These are phyloP conservation scores for Prunus salicina DNA, from an alignment of 306 rosid genomes.

Conservation along the genomic window DNA sequence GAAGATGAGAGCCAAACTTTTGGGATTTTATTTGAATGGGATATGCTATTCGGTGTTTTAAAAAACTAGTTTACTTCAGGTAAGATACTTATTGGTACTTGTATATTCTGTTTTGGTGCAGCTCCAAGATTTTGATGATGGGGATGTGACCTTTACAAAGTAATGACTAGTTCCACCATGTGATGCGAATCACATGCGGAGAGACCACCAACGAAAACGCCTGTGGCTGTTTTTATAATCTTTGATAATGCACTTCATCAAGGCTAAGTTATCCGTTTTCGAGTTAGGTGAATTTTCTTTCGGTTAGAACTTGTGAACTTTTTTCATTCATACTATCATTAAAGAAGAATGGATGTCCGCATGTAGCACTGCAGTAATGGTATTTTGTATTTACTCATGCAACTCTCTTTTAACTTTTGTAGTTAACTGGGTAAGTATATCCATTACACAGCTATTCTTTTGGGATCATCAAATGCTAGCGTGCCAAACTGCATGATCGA, in stretches of 20 bases:
- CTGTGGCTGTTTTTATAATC: not conserved
- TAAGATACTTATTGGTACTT: not conserved
- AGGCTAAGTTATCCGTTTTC: not conserved
- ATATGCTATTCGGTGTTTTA: not conserved
- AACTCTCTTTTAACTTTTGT: not conserved
- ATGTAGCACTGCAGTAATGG: not conserved
- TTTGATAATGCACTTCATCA: not conserved
- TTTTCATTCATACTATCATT: not conserved
- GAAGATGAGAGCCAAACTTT: too few relatives aligned
- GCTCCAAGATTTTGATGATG: constrained; percentile 61
- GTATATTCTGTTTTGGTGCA: constrained; percentile 22
- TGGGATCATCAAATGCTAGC: too few relatives aligned
- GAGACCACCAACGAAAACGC: not conserved
- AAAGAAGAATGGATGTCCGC: not conserved
- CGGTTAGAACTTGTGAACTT: not conserved
- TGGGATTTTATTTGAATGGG: too few relatives aligned
- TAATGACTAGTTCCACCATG: not conserved
- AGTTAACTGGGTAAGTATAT: too few relatives aligned
- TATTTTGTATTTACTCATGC: not conserved
- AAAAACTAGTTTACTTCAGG: not conserved
- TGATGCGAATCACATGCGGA: not conserved
- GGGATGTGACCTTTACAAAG: not conserved
- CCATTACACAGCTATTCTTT: too few relatives aligned
- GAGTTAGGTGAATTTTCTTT: not conserved
- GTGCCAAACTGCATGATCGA: too few relatives aligned